Evolutionary conservation across 2,329 filamentous ascomycete species (phyloP).

Genomic region (Ilyonectria robusta): DNA sequence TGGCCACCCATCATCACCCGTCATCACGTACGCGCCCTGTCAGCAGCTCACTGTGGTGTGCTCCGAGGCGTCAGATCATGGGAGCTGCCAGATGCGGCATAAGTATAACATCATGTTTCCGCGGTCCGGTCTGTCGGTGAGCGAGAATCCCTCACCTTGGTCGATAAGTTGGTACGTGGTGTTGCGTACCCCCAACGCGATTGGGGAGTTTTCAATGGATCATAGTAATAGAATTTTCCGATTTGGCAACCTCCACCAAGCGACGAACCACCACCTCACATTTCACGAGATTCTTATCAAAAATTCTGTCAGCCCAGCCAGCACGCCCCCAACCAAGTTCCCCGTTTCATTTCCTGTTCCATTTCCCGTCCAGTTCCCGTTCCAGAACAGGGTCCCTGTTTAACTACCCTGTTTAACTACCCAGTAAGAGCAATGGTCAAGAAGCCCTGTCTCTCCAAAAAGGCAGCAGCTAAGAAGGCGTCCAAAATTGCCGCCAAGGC

Average conservation of each 20-base stretch:
- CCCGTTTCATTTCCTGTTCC: not conserved
- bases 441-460: conserved; percentile 42
- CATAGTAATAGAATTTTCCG: conserved; percentile 27
- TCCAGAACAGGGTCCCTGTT: not conserved
- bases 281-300: conserved; percentile 14
- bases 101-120: not conserved
- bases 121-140: conserved; percentile 18
- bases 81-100: conserved; percentile 18
- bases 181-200: conserved; percentile 6
- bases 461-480: conserved; percentile 28
- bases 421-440: conserved; percentile 43
- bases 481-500: conserved; percentile 34
- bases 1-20: not conserved
- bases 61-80: not conserved
- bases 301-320: conserved; percentile 4
- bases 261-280: conserved; percentile 3
- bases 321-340: not conserved
- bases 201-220: conserved; percentile 9
- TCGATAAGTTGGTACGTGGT: not conserved
- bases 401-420: conserved; percentile 4
- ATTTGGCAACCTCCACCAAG: conserved; percentile 17
- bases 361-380: not conserved
- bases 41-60: conserved; percentile 6
- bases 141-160: conserved; percentile 22
- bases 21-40: conserved; percentile 9